Conservation (phyloP, 2,329 filamentous ascomycete genomes). For the Apiospora hydei region DNA sequence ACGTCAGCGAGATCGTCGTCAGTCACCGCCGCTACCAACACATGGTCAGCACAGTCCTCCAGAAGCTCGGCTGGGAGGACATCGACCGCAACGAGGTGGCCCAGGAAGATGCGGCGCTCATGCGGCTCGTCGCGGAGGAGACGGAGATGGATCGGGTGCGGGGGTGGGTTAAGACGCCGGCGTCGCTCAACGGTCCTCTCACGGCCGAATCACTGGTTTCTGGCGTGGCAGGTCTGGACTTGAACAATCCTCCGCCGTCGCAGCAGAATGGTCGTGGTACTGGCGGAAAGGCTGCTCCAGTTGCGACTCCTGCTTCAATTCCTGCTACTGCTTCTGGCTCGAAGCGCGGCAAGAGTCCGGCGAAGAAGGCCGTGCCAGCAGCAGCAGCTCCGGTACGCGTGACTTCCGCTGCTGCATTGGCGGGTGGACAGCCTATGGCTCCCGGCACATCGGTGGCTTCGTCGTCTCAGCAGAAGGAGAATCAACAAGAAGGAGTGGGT, state of each 20-base stretch:
- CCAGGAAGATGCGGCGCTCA: conserved; percentile 42
- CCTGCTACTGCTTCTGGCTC: not conserved
- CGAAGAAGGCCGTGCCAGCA: not conserved
- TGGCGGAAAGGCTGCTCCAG: not conserved
- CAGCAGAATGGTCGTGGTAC: not conserved
- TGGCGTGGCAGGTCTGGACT: not conserved
- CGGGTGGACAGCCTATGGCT: not conserved
- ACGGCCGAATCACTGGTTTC: not conserved
- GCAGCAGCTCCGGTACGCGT: not conserved
- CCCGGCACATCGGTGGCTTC: not conserved
- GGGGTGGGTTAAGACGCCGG: not conserved
- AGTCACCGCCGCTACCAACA: conserved; percentile 76
- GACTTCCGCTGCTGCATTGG: not conserved
- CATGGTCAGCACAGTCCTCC: conserved; percentile 70
- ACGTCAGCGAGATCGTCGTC: conserved; percentile 69
- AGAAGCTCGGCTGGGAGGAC: conserved; percentile 73
- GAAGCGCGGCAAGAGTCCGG: conserved; percentile 8
- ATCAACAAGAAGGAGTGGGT: not conserved
- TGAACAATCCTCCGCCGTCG: not conserved
- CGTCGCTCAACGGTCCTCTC: not conserved
- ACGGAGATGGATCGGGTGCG: conserved; percentile 30
- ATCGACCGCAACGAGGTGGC: conserved; percentile 52
- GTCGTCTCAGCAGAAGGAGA: not conserved
- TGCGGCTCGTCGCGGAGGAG: conserved; percentile 37
- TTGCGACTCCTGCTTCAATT: not conserved